phyloP scores from a whole-genome alignment of 495 filamentous ascomycete species.

The Aspergillus sparsus region DNA sequence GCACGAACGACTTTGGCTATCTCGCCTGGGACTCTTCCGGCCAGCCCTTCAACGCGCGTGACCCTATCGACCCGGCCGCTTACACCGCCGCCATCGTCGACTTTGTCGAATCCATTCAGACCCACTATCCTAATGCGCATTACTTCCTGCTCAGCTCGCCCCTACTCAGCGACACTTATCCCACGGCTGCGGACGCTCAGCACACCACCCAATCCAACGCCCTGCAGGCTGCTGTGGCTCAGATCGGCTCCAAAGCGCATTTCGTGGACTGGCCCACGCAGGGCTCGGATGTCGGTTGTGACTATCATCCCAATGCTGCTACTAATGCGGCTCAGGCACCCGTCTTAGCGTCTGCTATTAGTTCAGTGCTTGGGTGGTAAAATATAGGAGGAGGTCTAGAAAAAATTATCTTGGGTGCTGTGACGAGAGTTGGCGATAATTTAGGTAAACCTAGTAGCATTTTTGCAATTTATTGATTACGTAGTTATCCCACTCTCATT shows the following conservation, averaged over 20 bases:
- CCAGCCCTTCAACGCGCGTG: not conserved
- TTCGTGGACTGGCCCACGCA: constrained; percentile 1
- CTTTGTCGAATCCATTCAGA: not conserved
- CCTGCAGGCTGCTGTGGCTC: not conserved
- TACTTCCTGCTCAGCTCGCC: constrained; percentile 1
- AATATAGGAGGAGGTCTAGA: no score
- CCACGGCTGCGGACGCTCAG: constrained; percentile 5
- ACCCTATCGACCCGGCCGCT: not conserved
- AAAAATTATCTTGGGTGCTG: no score
- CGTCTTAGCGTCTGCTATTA: not conserved
- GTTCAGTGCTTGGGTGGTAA: not conserved
- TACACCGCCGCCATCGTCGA: not conserved
- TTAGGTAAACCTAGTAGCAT: no score
- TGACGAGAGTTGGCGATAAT: no score
- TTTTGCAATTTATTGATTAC: no score
- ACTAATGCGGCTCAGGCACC: constrained; percentile 2
- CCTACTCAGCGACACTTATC: not conserved
- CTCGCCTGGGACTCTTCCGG: not conserved
- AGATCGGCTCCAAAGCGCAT: not conserved
- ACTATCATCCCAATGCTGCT: constrained; percentile 5
- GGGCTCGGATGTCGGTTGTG: constrained; percentile 5
- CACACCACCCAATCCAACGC: constrained; percentile 1
- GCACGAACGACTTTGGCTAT: constrained; percentile 7
- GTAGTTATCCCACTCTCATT: no score
- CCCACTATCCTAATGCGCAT: not conserved